Conservation (phyloP, 768 basidiomycete genomes). For the Pluteus cervinus region DNA sequence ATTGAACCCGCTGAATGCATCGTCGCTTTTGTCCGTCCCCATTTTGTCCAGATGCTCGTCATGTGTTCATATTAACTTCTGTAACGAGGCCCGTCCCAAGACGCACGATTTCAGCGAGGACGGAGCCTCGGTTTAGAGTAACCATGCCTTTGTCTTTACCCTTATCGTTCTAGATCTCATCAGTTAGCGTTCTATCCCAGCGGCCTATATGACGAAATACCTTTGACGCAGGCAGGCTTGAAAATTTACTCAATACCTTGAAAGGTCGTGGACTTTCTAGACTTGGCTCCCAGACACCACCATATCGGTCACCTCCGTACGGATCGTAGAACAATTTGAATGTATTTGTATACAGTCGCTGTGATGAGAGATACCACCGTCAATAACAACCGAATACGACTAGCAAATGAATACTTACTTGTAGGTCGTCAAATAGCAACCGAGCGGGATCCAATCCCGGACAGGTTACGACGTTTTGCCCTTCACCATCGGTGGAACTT, state of each 20-base stretch:
- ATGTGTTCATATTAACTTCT: constrained; percentile 35
- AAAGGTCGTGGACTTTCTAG: constrained; percentile 59
- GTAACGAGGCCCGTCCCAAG: constrained; percentile 66
- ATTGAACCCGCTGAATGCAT: no score
- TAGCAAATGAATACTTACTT: constrained; percentile 51
- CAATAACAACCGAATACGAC: constrained; percentile 2
- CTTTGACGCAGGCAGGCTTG: constrained; percentile 50
- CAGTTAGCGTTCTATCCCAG: no score
- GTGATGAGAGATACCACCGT: constrained; percentile 5
- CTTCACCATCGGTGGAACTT: constrained; percentile 12
- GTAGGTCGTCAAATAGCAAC: constrained; percentile 62
- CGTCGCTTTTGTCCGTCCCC: no score
- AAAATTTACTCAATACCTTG: constrained; percentile 80
- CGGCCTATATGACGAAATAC: constrained; percentile 21
- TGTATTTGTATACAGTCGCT: constrained; percentile 72
- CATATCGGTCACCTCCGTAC: constrained; percentile 73
- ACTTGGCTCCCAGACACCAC: constrained; percentile 81
- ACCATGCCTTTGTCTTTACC: constrained; percentile 56
- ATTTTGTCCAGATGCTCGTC: no score
- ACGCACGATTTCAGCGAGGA: constrained; percentile 73
- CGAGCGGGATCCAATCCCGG: constrained; percentile 81
- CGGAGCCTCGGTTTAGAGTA: constrained; percentile 53
- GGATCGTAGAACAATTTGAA: constrained; percentile 82
- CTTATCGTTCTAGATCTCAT: constrained; percentile 27
- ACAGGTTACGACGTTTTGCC: constrained; percentile 26